Base-by-base conservation (phyloP, 2,329 filamentous ascomycete species). In the Raffaelea arxii region DNA sequence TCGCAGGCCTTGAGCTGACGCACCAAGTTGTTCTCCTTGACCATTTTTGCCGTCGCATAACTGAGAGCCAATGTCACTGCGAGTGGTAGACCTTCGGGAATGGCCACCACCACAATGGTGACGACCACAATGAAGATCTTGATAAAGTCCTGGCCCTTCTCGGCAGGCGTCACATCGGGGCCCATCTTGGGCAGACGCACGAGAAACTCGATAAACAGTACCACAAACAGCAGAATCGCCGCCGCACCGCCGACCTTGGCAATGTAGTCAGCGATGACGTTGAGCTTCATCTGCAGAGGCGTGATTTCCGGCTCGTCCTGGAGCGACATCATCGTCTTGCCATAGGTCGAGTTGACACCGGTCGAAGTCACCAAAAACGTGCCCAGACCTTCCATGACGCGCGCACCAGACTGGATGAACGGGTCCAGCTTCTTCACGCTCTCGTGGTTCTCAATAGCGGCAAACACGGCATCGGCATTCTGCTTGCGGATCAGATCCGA, bases 171-270 rank as follows among this genome's bases (percentile, higher is more conserved):
- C 2, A 66, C 66, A 4, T 58, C 53, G 48, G 77, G 70, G 18
- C 52, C 52, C 63, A 67, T 46, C 64, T 73, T 59, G 6, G 71
- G 69, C 3, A 95, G 74, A 12, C 78, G 67, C 41, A 81, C 86
- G 10, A 92, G 70, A 59, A 94, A 96, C 56, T 88, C 78, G 66
- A 95, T 90, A 58, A 95, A 78, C 14, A 95, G 72, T 40, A 94
- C 84, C 41, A 91, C 72, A 65, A 96, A 95, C 41, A 95, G 71
- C 9, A 88, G 67, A 14, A 92, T 69, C 53, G 84, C 87, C 42
- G 88, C 86, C 43, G 74, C 80, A 60, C 86, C 87, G 63, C 84
- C 84, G 30, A 87, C 68, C 62, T 85, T 86, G 48, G 84, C 84
- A 59, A 88, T 88, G 66, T 84, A 86, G 53, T 85, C 81, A 49